Evolutionary conservation across 2,329 filamentous ascomycete species (phyloP), one percentile per base, ranked within the genome.

Genomic region (Knoxdaviesia capensis): DNA sequence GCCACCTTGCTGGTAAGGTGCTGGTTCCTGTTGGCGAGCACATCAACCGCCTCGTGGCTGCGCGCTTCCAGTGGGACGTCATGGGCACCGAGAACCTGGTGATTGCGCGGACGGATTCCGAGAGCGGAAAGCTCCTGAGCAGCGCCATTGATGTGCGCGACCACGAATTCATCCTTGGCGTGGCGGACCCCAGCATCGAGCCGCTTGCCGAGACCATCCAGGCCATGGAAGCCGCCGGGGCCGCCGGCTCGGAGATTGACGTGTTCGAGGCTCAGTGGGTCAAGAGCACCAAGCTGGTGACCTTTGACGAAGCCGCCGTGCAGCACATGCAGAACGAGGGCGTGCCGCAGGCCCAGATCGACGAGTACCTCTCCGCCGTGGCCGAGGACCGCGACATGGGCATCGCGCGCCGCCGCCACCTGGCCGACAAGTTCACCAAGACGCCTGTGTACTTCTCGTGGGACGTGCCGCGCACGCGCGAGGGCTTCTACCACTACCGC

Each of bases 41-140:
- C 64, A 93, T 96, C 66, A 94, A 94, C 63, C 79, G 90, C 31
- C 74, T 98, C 5, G 78, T 86, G 20, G 87, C 90, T 2, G 78
- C 88, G 3, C 78, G 90, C 45, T 94, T 94, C 64, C 90, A 98
- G 56, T 98, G 88, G 88, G 90, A 98, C 54, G 69, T 94, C 51
- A 96, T 98, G 88, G 90, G 88, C 39, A 78, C 75, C 41, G 90
- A 98, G 63, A 96, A 93, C 57, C 69, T 96, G 4, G 76, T 96
- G 36, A 90, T 98, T 55, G 90, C 90, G 3, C 78, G 90, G 44
- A 96, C 90, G 1, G 90, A 98, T 59, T 92, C 86, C 1, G 90
- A 96, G 60, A 93, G 84, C 47, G 90, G 88, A 38, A 87, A 79
- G 56, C 71, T 98, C 28, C 69, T 98, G 43, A 92, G 81, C 45